Base-by-base conservation (phyloP, 805 yeast species). In the Maudiozyma serrabonitensis region DNA sequence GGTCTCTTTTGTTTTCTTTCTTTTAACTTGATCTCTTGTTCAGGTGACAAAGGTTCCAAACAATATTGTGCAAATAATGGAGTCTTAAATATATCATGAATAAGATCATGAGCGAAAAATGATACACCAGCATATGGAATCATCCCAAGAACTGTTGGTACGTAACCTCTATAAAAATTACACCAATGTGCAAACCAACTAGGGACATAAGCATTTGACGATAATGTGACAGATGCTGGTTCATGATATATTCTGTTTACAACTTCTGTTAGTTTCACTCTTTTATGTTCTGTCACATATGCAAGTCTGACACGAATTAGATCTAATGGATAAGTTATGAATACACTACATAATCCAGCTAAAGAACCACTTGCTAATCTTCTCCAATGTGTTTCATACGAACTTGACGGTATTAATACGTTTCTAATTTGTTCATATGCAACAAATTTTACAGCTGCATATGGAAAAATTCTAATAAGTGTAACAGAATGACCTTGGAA, bases 41-140 rank as follows among this genome's bases (percentile, higher is more conserved):
- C 57, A 9, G 56, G 59, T 4, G 63, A 51, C 3, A 64, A 43
- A n/a, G 52, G 50, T 8, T 58, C 40, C 12, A 72, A 81, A 0
- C 88, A 76, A 55, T 79, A 78, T 13, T 70, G 68, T 2, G 81
- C 72, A 6, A 90, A 64, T 12, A 61, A 48, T 12, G 74, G 72
- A n/a, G 84, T 73, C 53, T 96, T 73, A 61, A 93, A 79, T 1
- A 90, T 59, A 68, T 93, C 99, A 67, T 91, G 98, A 50, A 90
- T 73, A 50, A 81, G 64, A 69, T 93, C 99, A 67, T 93, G 98
- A 4, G 96, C 86, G 69, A 89, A 86, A 61, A 93, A 93, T 3
- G 96, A 87, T 3, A 91, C 97, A 11, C 99, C 99, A 1, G 99
- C 99, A 64, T 93, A 93, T 1, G 99, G 99, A 21, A 93, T 75